phyloP scores from a whole-genome alignment of 768 basidiomycete species.

The Boletus rex-veris region DNA sequence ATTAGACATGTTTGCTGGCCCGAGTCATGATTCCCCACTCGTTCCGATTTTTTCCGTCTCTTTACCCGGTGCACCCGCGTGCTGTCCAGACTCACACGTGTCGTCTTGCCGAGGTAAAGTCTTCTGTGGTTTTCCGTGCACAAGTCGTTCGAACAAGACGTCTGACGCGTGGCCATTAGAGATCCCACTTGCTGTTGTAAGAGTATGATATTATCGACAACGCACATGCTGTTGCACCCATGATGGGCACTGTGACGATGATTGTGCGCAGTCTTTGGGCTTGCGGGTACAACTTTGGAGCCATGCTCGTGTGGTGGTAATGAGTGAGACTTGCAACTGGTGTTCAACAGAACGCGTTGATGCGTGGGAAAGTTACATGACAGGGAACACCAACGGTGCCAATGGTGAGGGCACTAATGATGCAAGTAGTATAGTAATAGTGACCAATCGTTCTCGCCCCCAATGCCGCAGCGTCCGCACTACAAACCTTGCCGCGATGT shows the following conservation, averaged over 20 bases:
- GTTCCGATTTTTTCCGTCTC: slow-evolving; percentile 20
- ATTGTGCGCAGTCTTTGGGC: slow-evolving; percentile 48
- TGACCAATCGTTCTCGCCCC: no score
- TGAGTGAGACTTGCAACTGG: neutral
- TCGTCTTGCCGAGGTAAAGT: slow-evolving; percentile 28
- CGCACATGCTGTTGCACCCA: slow-evolving; percentile 62
- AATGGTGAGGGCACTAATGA: no score
- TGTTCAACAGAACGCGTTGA: no score
- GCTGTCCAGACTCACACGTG: neutral
- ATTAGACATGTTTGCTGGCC: neutral
- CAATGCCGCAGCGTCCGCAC: no score
- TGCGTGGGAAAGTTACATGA: neutral
- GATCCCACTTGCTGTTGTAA: neutral
- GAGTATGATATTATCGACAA: slow-evolving; percentile 14
- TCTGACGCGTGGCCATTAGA: slow-evolving; percentile 36
- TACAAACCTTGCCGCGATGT: no score
- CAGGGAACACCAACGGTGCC: no score
- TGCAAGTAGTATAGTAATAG: no score
- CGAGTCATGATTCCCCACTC: slow-evolving; percentile 3
- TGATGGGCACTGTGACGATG: slow-evolving; percentile 61
- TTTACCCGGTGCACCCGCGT: slow-evolving; percentile 5
- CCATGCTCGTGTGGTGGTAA: slow-evolving; percentile 13
- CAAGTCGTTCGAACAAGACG: slow-evolving; percentile 63
- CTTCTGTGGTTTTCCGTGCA: slow-evolving; percentile 48
- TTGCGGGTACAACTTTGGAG: slow-evolving; percentile 40